Conservation (phyloP, 257 asterid genomes). For the Haberlea rhodopensis region DNA sequence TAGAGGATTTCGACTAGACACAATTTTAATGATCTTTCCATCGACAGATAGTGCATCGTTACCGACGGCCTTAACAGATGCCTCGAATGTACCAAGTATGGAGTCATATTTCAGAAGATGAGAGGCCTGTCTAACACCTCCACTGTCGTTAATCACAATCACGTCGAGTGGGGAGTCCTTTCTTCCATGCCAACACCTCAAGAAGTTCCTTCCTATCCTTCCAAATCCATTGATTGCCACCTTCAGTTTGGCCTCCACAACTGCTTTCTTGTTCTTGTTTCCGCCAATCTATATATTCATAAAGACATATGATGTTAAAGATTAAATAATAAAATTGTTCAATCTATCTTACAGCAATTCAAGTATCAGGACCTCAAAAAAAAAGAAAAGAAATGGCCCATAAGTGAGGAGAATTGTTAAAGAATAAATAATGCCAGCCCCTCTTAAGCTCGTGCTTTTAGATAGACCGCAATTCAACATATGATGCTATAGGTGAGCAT, state of each 20-base stretch:
- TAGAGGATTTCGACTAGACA: constrained; percentile 57
- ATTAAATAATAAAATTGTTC: too few relatives aligned
- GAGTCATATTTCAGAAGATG: constrained; percentile 98
- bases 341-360: too few relatives aligned
- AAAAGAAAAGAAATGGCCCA: too few relatives aligned
- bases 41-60: constrained; percentile 62
- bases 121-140: constrained; percentile 96
- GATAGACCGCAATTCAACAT: too few relatives aligned
- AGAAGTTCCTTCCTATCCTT: constrained; percentile 87
- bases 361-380: too few relatives aligned
- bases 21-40: constrained; percentile 68
- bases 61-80: constrained; percentile 80
- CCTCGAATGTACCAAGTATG: constrained; percentile 88
- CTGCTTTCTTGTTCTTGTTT: constrained; percentile 61
- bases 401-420: too few relatives aligned
- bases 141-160: constrained; percentile 84
- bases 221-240: constrained; percentile 96
- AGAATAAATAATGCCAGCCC: too few relatives aligned
- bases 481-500: neutral
- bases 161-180: constrained; percentile 90
- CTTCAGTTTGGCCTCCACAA: constrained; percentile 78
- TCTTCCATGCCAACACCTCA: constrained; percentile 93
- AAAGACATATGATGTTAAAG: too few relatives aligned
- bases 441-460: too few relatives aligned
- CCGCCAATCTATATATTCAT: constrained; percentile 50